Evolutionary conservation across 2,329 filamentous ascomycete species (phyloP).

Genomic region (Purpureocillium takamizusanense): DNA sequence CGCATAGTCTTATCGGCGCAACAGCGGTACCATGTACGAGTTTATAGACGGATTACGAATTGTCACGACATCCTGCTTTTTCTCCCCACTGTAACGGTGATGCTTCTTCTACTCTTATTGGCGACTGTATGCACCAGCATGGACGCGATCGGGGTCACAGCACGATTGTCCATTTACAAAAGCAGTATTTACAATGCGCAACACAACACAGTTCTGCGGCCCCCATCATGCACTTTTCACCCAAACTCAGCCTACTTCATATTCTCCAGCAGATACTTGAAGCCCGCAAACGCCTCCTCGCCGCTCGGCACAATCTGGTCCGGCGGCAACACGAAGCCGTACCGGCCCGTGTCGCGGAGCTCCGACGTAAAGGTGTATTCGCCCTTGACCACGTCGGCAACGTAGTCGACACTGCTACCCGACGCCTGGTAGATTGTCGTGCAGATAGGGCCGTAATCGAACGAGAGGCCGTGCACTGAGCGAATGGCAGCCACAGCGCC

Average conservation of each 20-base stretch:
- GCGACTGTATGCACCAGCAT: too few relatives aligned
- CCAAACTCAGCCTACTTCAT: conserved; percentile 29
- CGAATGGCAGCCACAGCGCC: conserved; percentile 41
- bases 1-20: not conserved
- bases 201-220: too few relatives aligned
- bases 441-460: conserved; percentile 44
- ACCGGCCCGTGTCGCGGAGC: conserved; percentile 24
- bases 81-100: too few relatives aligned
- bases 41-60: not conserved
- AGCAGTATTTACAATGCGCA: too few relatives aligned
- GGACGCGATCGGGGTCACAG: too few relatives aligned
- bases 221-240: too few relatives aligned
- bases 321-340: conserved; percentile 34
- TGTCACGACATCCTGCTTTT: too few relatives aligned
- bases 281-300: conserved; percentile 33
- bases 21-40: not conserved
- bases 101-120: too few relatives aligned
- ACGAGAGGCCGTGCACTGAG: conserved; percentile 27
- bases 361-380: conserved; percentile 32
- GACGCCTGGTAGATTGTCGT: conserved; percentile 50
- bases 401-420: conserved; percentile 36
- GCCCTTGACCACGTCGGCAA: conserved; percentile 29
- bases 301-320: conserved; percentile 32
- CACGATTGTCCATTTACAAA: too few relatives aligned
- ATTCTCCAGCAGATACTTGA: conserved; percentile 49